Conservation (phyloP, 2,329 filamentous ascomycete species). For the Rosellinia necatrix region DNA sequence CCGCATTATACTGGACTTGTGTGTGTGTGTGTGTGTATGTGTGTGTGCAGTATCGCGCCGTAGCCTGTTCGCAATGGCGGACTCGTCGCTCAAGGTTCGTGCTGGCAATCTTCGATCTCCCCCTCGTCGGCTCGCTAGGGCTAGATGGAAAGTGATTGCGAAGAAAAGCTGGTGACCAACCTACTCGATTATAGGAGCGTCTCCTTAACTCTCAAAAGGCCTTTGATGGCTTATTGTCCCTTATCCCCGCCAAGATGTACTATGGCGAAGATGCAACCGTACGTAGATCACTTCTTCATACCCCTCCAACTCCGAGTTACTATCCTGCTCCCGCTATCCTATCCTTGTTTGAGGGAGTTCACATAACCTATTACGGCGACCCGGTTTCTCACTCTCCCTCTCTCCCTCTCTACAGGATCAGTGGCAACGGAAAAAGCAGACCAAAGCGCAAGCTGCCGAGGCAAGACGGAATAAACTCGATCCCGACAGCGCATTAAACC, state of each 20-base stretch:
- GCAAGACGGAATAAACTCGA: slow-evolving; percentile 89
- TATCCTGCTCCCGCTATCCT: neutral
- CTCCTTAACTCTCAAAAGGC: slow-evolving; percentile 68
- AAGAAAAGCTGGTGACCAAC: slow-evolving; percentile 31
- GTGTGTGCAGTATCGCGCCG: too few species aligned
- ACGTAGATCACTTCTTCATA: slow-evolving; percentile 45
- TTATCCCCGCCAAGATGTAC: slow-evolving; percentile 90
- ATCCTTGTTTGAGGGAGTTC: neutral
- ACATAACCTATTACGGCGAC: slow-evolving; percentile 14
- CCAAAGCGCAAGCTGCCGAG: slow-evolving; percentile 81
- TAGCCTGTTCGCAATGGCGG: slow-evolving; percentile 45
- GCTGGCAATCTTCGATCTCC: slow-evolving; percentile 16
- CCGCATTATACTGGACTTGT: neutral
- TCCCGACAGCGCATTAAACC: slow-evolving; percentile 80
- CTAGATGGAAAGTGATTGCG: neutral
- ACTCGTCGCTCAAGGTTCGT: slow-evolving; percentile 54
- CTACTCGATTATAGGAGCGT: slow-evolving; percentile 51
- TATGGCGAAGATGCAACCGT: slow-evolving; percentile 85
- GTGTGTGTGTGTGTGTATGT: neutral
- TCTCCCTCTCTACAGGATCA: slow-evolving; percentile 66
- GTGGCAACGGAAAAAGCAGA: slow-evolving; percentile 95
- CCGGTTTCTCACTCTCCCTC: slow-evolving; percentile 24
- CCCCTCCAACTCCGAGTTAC: neutral
- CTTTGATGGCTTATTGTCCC: slow-evolving; percentile 83
- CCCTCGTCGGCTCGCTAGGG: slow-evolving; percentile 19